Evolutionary conservation across 208 protist species (phyloP).

Genomic region (Wallacemonas sp.): DNA sequence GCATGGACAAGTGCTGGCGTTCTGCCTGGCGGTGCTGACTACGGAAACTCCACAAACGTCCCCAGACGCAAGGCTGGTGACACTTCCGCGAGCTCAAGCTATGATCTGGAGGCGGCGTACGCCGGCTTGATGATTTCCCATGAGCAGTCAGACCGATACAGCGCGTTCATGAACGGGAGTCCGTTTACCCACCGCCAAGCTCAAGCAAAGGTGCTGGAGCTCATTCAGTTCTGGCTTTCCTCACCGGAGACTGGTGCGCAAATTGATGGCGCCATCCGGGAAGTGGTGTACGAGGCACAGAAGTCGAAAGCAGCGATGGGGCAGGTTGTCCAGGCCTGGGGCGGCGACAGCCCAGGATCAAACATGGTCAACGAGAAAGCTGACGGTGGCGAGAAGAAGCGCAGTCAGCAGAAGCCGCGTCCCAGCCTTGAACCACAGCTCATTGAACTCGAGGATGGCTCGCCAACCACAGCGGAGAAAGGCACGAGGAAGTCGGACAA

Average conservation of each 20-base stretch:
- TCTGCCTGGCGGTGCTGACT: not conserved
- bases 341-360: not conserved
- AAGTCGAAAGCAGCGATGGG: constrained; percentile 23
- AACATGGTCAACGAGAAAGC: not conserved
- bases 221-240: constrained; percentile 73
- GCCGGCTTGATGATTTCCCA: constrained; percentile 3
- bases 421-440: constrained; percentile 5
- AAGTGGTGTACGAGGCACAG: constrained; percentile 25
- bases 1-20: not conserved
- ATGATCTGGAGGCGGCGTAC: not conserved
- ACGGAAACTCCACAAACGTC: not conserved
- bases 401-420: constrained; percentile 1
- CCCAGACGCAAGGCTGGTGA: not conserved
- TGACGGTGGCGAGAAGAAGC: not conserved
- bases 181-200: constrained; percentile 30
- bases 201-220: constrained; percentile 61
- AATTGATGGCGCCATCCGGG: constrained; percentile 45
- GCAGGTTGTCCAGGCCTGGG: constrained; percentile 30
- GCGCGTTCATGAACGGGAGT: constrained; percentile 28
- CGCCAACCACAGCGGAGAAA: not conserved
- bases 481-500: not conserved
- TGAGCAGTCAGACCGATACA: constrained; percentile 23
- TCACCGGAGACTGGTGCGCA: constrained; percentile 29
- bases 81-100: not conserved
- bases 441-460: constrained; percentile 11